Evolutionary conservation across 2,329 filamentous ascomycete genomes (phyloP).

Genomic region (Cladosporium sp.): DNA sequence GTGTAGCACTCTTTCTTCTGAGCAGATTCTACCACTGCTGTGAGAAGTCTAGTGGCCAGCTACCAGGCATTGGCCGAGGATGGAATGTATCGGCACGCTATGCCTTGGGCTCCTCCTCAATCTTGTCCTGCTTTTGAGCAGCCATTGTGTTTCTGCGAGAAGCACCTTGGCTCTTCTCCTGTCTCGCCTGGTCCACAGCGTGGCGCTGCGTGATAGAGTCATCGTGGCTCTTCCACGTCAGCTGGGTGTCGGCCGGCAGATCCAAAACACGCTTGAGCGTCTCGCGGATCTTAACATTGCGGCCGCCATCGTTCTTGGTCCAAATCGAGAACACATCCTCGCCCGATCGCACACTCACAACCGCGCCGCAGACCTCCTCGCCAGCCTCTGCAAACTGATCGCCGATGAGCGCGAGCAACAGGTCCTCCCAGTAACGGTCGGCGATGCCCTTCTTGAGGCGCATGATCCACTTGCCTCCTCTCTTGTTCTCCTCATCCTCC

Average conservation of each 20-base stretch:
- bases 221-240: constrained; percentile 95
- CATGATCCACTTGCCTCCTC: constrained; percentile 96
- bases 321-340: constrained; percentile 98
- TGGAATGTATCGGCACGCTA: background rate
- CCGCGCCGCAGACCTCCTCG: constrained; percentile 91
- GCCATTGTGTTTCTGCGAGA: constrained; percentile 38
- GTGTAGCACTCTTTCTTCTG: background rate
- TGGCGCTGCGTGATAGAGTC: constrained; percentile 90
- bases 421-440: constrained; percentile 94
- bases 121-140: constrained; percentile 17
- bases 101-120: constrained; percentile 7
- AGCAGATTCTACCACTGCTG: background rate
- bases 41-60: constrained; percentile 2
- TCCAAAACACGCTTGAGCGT: constrained; percentile 86
- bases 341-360: constrained; percentile 88
- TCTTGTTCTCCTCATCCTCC: constrained; percentile 97
- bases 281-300: constrained; percentile 96
- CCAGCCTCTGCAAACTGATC: constrained; percentile 90
- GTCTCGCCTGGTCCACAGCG: constrained; percentile 84
- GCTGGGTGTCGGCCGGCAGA: constrained; percentile 81
- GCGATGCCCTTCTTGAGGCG: constrained; percentile 95
- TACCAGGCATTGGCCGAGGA: constrained; percentile 7
- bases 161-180: constrained; percentile 64
- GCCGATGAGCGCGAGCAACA: constrained; percentile 83
- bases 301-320: constrained; percentile 88